phyloP scores from a whole-genome alignment of 2,329 filamentous ascomycete species.

The Colletotrichum destructivum region DNA sequence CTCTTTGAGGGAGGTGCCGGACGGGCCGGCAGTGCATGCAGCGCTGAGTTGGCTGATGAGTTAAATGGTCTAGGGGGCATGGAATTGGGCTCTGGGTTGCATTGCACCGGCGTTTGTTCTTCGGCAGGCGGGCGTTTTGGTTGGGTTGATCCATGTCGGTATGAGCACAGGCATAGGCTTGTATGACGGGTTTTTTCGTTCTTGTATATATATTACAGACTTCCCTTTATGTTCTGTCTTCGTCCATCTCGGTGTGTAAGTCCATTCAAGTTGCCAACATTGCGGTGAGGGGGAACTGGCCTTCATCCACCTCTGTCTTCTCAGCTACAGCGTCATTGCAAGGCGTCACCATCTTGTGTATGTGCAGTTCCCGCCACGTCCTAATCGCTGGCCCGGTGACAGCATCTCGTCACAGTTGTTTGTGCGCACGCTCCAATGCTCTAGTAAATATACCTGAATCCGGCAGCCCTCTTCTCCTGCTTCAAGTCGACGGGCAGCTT shows the following conservation, averaged over 20 bases:
- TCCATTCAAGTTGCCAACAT: too few species aligned
- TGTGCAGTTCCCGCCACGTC: background rate
- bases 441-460: constrained; percentile 52
- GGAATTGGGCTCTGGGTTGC: background rate
- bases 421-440: background rate
- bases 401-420: too few species aligned
- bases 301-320: too few species aligned
- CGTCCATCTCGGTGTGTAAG: background rate
- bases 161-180: background rate
- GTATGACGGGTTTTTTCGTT: background rate
- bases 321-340: too few species aligned
- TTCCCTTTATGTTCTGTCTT: constrained; percentile 2
- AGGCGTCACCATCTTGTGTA: too few species aligned
- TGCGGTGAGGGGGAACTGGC: too few species aligned
- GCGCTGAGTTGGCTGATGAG: background rate
- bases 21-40: background rate
- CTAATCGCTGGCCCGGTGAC: background rate
- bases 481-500: constrained; percentile 19
- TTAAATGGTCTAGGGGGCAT: background rate
- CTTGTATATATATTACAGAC: background rate
- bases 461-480: constrained; percentile 44
- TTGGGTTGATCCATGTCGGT: background rate
- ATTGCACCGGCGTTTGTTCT: constrained; percentile 6
- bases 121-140: constrained; percentile 7
- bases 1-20: constrained; percentile 1